phyloP scores from a whole-genome alignment of 176 grass and related monocot genomes.

The Metroxylon sagu region DNA sequence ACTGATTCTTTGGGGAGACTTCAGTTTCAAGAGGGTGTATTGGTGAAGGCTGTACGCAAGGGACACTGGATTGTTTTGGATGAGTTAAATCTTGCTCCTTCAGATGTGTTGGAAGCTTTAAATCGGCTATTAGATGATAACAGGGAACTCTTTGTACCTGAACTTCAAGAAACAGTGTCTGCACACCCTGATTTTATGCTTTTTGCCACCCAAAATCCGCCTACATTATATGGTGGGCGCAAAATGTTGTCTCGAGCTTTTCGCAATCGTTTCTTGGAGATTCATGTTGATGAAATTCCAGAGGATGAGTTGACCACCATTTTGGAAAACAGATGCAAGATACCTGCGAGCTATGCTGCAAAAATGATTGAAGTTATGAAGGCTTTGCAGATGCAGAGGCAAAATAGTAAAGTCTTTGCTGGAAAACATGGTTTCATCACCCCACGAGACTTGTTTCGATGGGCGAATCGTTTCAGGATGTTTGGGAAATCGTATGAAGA shows the following conservation, averaged over 20 bases:
- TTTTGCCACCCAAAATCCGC: constrained; percentile 94
- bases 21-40: constrained; percentile 83
- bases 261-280: constrained; percentile 87
- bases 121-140: constrained; percentile 95
- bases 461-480: constrained; percentile 65
- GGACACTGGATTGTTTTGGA: constrained; percentile 98
- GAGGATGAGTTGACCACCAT: constrained; percentile 65
- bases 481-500: constrained; percentile 79
- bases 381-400: constrained; percentile 68
- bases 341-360: constrained; percentile 62
- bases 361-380: constrained; percentile 96
- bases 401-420: constrained; percentile 89
- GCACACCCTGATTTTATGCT: constrained; percentile 98
- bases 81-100: constrained; percentile 96
- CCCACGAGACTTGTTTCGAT: constrained; percentile 84
- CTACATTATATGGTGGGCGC: constrained; percentile 74
- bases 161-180: constrained; percentile 68
- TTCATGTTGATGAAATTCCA: constrained; percentile 97
- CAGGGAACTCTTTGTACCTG: constrained; percentile 86
- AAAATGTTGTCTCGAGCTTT: constrained; percentile 94
- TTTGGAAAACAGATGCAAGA: constrained; percentile 47
- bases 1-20: constrained; percentile 65
- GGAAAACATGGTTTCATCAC: constrained; percentile 99
- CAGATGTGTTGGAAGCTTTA: constrained; percentile 96
- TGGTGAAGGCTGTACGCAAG: constrained; percentile 89